Evolutionary conservation across 805 yeast species (phyloP).

Genomic region (Schwanniomyces pseudopolymorphus): DNA sequence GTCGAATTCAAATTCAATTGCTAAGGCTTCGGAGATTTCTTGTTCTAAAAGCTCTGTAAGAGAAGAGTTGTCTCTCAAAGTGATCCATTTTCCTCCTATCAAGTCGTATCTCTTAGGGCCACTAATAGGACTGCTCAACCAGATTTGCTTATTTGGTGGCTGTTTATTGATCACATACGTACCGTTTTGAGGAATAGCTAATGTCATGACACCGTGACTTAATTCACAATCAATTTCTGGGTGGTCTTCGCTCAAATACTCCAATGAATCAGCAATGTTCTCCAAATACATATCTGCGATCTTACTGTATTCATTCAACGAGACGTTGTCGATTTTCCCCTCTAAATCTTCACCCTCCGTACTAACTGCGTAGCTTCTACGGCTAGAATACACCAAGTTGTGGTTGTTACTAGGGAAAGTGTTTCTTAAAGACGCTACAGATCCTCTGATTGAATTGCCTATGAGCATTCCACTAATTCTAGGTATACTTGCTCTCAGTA

Average conservation of each 20-base stretch:
- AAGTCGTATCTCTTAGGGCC: slow-evolving; percentile 84
- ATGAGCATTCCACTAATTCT: neutral
- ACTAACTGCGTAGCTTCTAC: slow-evolving; percentile 9
- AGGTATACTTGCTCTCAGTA: neutral
- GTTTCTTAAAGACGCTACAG: neutral
- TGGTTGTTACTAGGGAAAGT: neutral
- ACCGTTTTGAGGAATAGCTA: slow-evolving; percentile 70
- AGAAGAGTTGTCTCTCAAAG: slow-evolving; percentile 59
- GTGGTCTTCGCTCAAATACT: slow-evolving; percentile 57
- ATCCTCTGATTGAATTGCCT: neutral
- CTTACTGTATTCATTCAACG: slow-evolving; percentile 57
- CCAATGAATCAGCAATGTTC: slow-evolving; percentile 62
- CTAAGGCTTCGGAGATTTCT: slow-evolving; percentile 33
- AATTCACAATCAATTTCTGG: slow-evolving; percentile 76
- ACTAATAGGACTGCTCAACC: slow-evolving; percentile 91
- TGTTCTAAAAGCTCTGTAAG: slow-evolving; percentile 33
- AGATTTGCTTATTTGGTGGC: slow-evolving; percentile 95
- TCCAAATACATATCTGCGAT: slow-evolving; percentile 72
- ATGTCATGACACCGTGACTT: slow-evolving; percentile 82
- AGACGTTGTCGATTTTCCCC: slow-evolving; percentile 47
- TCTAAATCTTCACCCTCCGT: slow-evolving; percentile 60
- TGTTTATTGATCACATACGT: slow-evolving; percentile 93
- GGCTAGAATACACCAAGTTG: neutral
- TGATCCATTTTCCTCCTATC: slow-evolving; percentile 73
- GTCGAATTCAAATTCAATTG: slow-evolving; percentile 17